A percentile compares a stretch with the other conserved stretches of the same genome.
Conservation (phyloP, 2,329 filamentous ascomycete genomes). For the Penicillium brasilianum region DNA sequence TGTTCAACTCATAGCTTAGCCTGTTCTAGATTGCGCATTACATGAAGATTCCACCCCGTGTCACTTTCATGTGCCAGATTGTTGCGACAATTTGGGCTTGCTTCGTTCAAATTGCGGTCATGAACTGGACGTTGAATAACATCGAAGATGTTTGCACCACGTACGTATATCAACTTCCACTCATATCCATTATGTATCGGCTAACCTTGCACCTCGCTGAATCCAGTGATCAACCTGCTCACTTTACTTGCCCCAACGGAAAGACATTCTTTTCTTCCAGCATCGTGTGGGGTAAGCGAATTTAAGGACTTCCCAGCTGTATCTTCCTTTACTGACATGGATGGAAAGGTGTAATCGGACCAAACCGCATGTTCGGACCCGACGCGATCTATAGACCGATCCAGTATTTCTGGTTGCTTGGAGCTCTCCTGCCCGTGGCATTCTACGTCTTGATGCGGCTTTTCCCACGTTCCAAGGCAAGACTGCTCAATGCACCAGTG, state of each 20-base stretch:
- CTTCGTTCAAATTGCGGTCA: slow-evolving; percentile 52
- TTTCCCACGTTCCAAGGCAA: slow-evolving; percentile 64
- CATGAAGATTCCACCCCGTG: slow-evolving; percentile 48
- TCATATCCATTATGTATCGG: neutral
- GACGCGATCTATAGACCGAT: slow-evolving; percentile 65
- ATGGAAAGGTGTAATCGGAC: slow-evolving; percentile 65
- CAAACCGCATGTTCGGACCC: slow-evolving; percentile 67
- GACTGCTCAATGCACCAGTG: slow-evolving; percentile 66
- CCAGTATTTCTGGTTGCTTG: slow-evolving; percentile 72
- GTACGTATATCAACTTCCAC: slow-evolving; percentile 27
- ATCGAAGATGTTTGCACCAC: slow-evolving; percentile 50
- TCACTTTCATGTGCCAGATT: slow-evolving; percentile 57
- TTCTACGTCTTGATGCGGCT: slow-evolving; percentile 62
- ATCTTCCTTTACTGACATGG: neutral
- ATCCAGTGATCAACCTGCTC: slow-evolving; percentile 51
- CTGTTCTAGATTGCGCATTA: slow-evolving; percentile 31
- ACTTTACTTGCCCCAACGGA: slow-evolving; percentile 61
- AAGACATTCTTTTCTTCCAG: slow-evolving; percentile 68
- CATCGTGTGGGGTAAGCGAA: slow-evolving; percentile 66
- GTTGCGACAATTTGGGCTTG: slow-evolving; percentile 53
- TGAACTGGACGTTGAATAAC: slow-evolving; percentile 52
- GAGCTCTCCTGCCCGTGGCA: slow-evolving; percentile 62
- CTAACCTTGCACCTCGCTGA: neutral
- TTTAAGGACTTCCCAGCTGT: neutral
- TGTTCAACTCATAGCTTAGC: too few relatives aligned